Conservation (phyloP, 441 rosid genomes). For the Brassica hybrid region DNA sequence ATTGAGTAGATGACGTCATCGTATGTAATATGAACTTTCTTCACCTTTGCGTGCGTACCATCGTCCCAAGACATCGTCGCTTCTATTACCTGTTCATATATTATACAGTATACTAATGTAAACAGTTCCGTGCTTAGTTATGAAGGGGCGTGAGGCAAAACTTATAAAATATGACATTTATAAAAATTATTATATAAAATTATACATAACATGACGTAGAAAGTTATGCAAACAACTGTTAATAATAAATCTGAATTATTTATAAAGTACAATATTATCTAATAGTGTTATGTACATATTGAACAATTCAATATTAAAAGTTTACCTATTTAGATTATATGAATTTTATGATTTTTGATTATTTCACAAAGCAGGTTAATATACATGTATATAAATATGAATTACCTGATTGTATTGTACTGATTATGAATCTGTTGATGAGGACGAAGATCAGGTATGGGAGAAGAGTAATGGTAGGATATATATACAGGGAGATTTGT, state of each 20-base stretch:
- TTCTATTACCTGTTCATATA: not conserved
- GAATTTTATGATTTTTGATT: no score
- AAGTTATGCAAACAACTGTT: no score
- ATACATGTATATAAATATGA: not conserved
- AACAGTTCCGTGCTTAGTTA: not conserved
- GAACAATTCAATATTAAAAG: no score
- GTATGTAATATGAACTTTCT: slow-evolving; percentile 34
- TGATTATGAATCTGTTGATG: slow-evolving; percentile 10
- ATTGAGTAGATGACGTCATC: slow-evolving; percentile 40
- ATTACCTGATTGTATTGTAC: slow-evolving; percentile 13
- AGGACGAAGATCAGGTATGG: slow-evolving; percentile 14
- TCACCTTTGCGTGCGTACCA: slow-evolving; percentile 40
- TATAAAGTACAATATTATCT: no score
- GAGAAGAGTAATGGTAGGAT: slow-evolving; percentile 8
- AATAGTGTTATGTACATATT: no score
- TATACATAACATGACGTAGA: no score
- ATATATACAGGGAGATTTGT: not conserved
- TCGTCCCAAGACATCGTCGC: slow-evolving; percentile 43
- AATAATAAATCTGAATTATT: no score
- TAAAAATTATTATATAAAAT: no score
- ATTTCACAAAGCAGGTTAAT: not conserved
- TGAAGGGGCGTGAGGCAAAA: no score
- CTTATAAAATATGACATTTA: no score
- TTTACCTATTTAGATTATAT: no score
- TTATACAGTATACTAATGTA: not conserved